These are phyloP conservation scores for Carex pumila DNA, from an alignment of 176 grass and related monocot species.

Conservation along the genomic window DNA sequence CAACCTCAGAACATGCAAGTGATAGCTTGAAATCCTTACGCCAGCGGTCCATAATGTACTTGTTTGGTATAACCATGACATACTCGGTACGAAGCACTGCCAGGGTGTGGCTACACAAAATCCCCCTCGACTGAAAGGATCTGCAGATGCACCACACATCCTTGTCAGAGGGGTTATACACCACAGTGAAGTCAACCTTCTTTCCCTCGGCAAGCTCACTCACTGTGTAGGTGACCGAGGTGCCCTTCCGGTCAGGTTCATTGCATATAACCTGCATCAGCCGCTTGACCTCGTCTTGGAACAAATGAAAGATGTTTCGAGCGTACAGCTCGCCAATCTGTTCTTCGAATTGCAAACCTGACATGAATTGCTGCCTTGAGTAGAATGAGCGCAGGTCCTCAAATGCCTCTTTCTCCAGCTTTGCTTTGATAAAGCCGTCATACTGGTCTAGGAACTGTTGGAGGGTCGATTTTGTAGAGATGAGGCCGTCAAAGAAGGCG, in stretches of 20 bases:
- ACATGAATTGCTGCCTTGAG: slow-evolving; percentile 69
- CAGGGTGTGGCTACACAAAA: slow-evolving; percentile 91
- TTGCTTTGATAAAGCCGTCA: slow-evolving; percentile 49
- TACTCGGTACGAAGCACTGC: slow-evolving; percentile 80
- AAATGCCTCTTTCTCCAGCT: slow-evolving; percentile 77
- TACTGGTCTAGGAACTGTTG: slow-evolving; percentile 76
- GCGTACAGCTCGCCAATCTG: slow-evolving; percentile 78
- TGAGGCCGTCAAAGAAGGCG: slow-evolving; percentile 69
- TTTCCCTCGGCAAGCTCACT: slow-evolving; percentile 81
- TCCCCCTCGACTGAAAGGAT: slow-evolving; percentile 80
- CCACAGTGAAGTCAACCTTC: slow-evolving; percentile 84
- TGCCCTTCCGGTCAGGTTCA: slow-evolving; percentile 57
- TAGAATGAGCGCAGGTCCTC: slow-evolving; percentile 87
- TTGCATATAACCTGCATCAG: slow-evolving; percentile 86
- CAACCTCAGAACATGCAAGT: slow-evolving; percentile 20
- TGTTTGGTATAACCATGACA: slow-evolving; percentile 67
- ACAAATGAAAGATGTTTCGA: slow-evolving; percentile 69
- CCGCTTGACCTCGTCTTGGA: slow-evolving; percentile 88
- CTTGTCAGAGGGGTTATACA: slow-evolving; percentile 72
- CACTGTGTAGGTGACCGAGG: slow-evolving; percentile 55
- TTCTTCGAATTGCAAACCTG: slow-evolving; percentile 82
- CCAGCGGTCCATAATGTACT: slow-evolving; percentile 80
- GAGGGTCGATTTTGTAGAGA: slow-evolving; percentile 63
- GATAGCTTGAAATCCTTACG: slow-evolving; percentile 85
- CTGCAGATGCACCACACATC: slow-evolving; percentile 94